Conservation (phyloP, 768 basidiomycete species). For the Trametes cinnabarina region DNA sequence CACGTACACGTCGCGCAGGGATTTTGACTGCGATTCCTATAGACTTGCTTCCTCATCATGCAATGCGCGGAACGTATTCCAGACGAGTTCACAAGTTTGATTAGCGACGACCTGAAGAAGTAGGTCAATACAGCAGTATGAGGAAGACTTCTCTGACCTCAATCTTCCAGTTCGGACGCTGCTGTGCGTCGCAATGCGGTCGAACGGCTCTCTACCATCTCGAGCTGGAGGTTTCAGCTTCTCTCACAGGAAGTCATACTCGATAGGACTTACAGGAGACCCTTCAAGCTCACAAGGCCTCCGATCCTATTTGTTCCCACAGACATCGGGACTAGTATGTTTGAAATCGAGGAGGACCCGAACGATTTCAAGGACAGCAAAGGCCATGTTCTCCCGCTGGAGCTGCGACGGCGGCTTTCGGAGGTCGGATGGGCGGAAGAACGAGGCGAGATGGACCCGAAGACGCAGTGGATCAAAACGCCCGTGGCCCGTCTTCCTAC, state of each 20-base stretch:
- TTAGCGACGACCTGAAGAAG: slow-evolving; percentile 59
- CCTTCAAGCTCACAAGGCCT: slow-evolving; percentile 69
- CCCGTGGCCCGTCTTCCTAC: slow-evolving; percentile 66
- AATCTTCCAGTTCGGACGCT: slow-evolving; percentile 44
- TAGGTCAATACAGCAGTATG: slow-evolving; percentile 26
- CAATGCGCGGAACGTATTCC: slow-evolving; percentile 67
- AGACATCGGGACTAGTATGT: slow-evolving; percentile 66
- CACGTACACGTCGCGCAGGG: neutral
- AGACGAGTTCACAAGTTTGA: slow-evolving; percentile 43
- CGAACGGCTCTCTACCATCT: slow-evolving; percentile 51
- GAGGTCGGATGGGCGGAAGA: slow-evolving; percentile 78
- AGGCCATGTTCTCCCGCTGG: slow-evolving; percentile 51
- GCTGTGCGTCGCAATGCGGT: slow-evolving; percentile 51
- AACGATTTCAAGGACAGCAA: slow-evolving; percentile 47
- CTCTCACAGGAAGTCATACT: slow-evolving; percentile 57
- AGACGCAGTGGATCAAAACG: slow-evolving; percentile 56
- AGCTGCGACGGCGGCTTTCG: slow-evolving; percentile 60
- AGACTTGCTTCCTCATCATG: slow-evolving; percentile 65
- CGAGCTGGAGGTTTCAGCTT: slow-evolving; percentile 71
- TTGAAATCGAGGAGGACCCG: slow-evolving; percentile 51
- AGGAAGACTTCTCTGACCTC: neutral
- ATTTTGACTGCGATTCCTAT: neutral
- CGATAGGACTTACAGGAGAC: slow-evolving; percentile 58
- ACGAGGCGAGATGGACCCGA: slow-evolving; percentile 51
- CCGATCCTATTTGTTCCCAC: slow-evolving; percentile 74